Evolutionary conservation across 495 filamentous ascomycete species (phyloP).

Genomic region (Daldinia grandis): DNA sequence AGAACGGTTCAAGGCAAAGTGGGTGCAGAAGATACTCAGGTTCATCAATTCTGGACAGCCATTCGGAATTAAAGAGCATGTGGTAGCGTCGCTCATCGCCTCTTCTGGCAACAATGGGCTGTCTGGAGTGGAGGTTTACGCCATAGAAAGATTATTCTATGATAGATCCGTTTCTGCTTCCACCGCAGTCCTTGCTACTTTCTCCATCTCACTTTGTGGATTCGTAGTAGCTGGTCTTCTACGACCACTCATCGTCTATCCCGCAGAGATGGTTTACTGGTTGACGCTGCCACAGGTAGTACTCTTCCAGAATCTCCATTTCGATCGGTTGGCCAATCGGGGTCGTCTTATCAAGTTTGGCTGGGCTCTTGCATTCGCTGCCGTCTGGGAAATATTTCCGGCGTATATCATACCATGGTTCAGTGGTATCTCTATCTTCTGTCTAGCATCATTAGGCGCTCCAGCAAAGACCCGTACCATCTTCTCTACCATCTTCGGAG

Average conservation of each 20-base stretch:
- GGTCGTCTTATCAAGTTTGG: constrained; percentile 53
- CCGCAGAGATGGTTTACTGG: constrained; percentile 58
- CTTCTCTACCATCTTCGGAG: constrained; percentile 68
- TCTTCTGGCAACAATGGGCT: constrained; percentile 30
- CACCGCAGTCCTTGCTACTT: constrained; percentile 26
- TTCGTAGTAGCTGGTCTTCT: constrained; percentile 64
- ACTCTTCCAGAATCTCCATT: constrained; percentile 55
- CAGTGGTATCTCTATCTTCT: constrained; percentile 64
- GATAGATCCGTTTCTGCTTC: constrained; percentile 24
- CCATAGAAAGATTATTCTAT: constrained; percentile 24
- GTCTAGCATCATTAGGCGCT: constrained; percentile 60
- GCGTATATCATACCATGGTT: constrained; percentile 64
- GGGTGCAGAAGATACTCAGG: constrained; percentile 8
- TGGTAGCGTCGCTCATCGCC: constrained; percentile 24
- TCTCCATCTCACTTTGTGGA: constrained; percentile 52
- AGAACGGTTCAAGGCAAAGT: constrained; percentile 15
- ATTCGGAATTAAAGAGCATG: constrained; percentile 31
- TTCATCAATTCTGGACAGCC: constrained; percentile 23
- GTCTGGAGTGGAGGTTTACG: constrained; percentile 25
- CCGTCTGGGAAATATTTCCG: constrained; percentile 64
- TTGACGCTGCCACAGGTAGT: constrained; percentile 29
- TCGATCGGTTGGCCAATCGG: constrained; percentile 47
- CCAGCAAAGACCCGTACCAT: constrained; percentile 42
- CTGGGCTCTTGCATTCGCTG: constrained; percentile 50
- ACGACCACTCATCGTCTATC: constrained; percentile 62